Conservation (phyloP, 2,329 filamentous ascomycete genomes). For the Aureobasidium sp. region DNA sequence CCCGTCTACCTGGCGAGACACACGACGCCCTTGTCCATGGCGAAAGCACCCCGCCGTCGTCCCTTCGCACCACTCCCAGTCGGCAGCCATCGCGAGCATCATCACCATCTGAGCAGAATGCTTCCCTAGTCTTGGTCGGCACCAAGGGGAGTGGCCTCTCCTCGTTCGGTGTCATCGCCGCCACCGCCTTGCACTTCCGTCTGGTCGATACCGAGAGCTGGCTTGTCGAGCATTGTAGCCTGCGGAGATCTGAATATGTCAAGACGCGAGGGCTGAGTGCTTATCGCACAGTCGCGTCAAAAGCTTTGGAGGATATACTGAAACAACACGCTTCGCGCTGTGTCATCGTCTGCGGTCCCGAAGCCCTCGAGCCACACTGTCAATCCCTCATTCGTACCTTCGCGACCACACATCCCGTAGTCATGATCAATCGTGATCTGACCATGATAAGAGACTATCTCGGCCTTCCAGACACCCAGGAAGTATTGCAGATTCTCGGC, state of each 20-base stretch:
- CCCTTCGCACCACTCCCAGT: too few relatives aligned
- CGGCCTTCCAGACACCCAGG: conserved; percentile 43
- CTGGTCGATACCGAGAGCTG: conserved; percentile 61
- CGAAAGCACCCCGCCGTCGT: background rate
- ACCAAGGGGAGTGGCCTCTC: conserved; percentile 69
- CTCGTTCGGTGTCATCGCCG: conserved; percentile 66
- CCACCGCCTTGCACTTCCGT: conserved; percentile 58
- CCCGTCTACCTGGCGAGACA: background rate
- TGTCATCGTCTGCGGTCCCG: conserved; percentile 63
- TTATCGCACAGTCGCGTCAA: conserved; percentile 56
- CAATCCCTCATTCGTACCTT: conserved; percentile 55
- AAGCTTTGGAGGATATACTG: conserved; percentile 54
- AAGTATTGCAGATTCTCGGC: conserved; percentile 51
- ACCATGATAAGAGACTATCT: conserved; percentile 58
- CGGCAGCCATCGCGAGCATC: background rate
- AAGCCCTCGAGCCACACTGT: conserved; percentile 57
- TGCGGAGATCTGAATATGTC: conserved; percentile 55
- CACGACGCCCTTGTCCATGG: background rate
- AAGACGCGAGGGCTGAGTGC: conserved; percentile 52
- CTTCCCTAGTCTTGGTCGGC: conserved; percentile 62
- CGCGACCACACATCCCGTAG: conserved; percentile 57
- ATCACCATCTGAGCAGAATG: conserved; percentile 46
- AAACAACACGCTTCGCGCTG: conserved; percentile 50
- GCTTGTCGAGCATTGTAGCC: conserved; percentile 57
- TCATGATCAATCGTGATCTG: conserved; percentile 60